phyloP scores from a whole-genome alignment of 139 green algal genomes.

The Closterium sp. region DNA sequence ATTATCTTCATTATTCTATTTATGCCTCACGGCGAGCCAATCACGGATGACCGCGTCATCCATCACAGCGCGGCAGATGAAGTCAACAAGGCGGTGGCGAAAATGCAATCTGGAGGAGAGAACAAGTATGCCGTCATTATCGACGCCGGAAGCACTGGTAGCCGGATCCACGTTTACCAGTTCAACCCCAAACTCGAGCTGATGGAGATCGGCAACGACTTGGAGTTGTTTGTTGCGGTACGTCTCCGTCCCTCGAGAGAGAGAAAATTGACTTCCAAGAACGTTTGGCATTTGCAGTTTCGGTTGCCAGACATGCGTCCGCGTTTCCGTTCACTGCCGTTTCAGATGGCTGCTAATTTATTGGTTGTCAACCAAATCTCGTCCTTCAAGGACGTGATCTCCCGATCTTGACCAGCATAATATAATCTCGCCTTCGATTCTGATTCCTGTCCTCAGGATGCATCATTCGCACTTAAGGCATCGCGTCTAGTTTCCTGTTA shows the following conservation, averaged over 20 bases:
- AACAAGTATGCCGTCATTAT: constrained; percentile 85
- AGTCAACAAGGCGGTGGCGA: not conserved
- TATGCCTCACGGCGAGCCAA: constrained; percentile 45
- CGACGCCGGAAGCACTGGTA: constrained; percentile 93
- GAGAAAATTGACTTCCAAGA: not conserved
- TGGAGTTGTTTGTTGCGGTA: constrained; percentile 52
- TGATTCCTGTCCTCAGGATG: too few species aligned
- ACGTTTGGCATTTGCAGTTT: not conserved
- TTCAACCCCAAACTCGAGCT: constrained; percentile 65
- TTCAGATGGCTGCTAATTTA: not conserved
- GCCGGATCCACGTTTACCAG: constrained; percentile 90
- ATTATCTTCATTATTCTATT: constrained; percentile 64
- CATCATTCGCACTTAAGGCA: too few species aligned
- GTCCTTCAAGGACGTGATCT: not conserved
- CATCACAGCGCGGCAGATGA: not conserved
- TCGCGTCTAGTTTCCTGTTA: too few species aligned
- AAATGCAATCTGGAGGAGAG: not conserved
- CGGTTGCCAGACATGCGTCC: too few species aligned
- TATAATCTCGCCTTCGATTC: too few species aligned
- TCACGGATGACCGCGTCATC: not conserved
- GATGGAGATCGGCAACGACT: constrained; percentile 30
- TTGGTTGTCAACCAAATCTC: not conserved
- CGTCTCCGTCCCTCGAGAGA: not conserved
- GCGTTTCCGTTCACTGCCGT: not conserved
- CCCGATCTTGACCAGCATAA: not conserved